Evolutionary conservation across 208 protist genomes (phyloP).

Genomic region (Trypanosoma brucei): DNA sequence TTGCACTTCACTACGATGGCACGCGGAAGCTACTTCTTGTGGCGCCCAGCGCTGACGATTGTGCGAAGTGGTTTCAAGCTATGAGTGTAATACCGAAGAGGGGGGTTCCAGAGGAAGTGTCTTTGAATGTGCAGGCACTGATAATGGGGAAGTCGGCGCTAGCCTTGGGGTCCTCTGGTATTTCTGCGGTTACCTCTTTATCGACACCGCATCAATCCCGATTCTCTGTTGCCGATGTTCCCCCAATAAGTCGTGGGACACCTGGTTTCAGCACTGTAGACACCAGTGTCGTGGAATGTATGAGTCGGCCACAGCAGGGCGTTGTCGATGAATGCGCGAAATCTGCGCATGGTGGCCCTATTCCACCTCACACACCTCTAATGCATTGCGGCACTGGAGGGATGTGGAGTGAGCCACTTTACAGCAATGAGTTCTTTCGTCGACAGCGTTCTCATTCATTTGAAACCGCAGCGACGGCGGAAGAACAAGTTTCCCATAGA

Average conservation of each 20-base stretch:
- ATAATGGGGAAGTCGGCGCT: neutral
- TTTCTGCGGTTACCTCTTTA: too few species aligned
- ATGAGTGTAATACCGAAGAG: slow-evolving; percentile 16
- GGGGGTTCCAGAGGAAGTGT: neutral
- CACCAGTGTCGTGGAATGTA: too few species aligned
- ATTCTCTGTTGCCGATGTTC: too few species aligned
- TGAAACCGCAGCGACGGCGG: neutral
- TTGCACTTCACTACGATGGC: slow-evolving; percentile 8
- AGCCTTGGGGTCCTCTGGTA: too few species aligned
- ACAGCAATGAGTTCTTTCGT: neutral
- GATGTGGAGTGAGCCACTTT: neutral
- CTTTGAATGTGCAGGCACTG: neutral
- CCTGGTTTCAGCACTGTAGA: too few species aligned
- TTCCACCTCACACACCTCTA: too few species aligned
- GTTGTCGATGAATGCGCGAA: too few species aligned
- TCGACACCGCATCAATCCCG: too few species aligned
- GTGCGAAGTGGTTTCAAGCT: slow-evolving; percentile 18
- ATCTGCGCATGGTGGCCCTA: too few species aligned
- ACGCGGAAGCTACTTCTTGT: slow-evolving; percentile 11
- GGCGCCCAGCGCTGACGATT: slow-evolving; percentile 10
- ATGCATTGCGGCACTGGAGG: too few species aligned
- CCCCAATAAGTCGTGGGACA: too few species aligned
- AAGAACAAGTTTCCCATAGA: neutral
- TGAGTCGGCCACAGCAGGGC: too few species aligned
- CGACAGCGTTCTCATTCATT: neutral